These are phyloP conservation scores for Stagonosporopsis vannaccii DNA, from an alignment of 2,329 filamentous ascomycete genomes.

Conservation along the genomic window DNA sequence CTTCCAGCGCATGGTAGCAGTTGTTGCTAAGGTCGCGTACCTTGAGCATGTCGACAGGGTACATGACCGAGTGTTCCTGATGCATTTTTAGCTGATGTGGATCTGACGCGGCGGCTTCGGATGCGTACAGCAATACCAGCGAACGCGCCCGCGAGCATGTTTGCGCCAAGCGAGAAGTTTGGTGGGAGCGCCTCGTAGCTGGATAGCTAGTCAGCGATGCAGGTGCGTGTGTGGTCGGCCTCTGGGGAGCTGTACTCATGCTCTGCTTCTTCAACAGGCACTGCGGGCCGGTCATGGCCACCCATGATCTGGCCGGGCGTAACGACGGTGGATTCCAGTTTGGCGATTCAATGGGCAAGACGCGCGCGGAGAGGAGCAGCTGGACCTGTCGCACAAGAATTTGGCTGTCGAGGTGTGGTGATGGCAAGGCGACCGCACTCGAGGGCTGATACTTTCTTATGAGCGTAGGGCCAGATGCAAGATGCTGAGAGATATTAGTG, in stretches of 20 bases:
- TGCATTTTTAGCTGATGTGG: conserved; percentile 32
- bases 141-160: conserved; percentile 96
- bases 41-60: conserved; percentile 97
- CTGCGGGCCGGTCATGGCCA: conserved; percentile 49
- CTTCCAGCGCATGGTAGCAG: background rate
- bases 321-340: conserved; percentile 47
- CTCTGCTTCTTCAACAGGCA: conserved; percentile 48
- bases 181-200: conserved; percentile 93
- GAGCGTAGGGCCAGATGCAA: conserved; percentile 7
- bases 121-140: conserved; percentile 86
- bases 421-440: conserved; percentile 20
- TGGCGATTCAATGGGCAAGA: conserved; percentile 30
- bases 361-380: conserved; percentile 9
- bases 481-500: conserved; percentile 7
- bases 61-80: conserved; percentile 98
- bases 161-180: conserved; percentile 91
- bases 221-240: conserved; percentile 4
- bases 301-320: conserved; percentile 50
- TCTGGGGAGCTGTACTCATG: conserved; percentile 47
- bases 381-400: conserved; percentile 10
- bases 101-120: conserved; percentile 20
- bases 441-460: conserved; percentile 10
- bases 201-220: conserved; percentile 32
- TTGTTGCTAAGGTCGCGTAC: conserved; percentile 59
- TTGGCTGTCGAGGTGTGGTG: conserved; percentile 17